Percentiles rank a stretch among this genome's conserved stretches.
phyloP scores from a whole-genome alignment of 805 yeast species.

The Metschnikowia colocasiae region DNA sequence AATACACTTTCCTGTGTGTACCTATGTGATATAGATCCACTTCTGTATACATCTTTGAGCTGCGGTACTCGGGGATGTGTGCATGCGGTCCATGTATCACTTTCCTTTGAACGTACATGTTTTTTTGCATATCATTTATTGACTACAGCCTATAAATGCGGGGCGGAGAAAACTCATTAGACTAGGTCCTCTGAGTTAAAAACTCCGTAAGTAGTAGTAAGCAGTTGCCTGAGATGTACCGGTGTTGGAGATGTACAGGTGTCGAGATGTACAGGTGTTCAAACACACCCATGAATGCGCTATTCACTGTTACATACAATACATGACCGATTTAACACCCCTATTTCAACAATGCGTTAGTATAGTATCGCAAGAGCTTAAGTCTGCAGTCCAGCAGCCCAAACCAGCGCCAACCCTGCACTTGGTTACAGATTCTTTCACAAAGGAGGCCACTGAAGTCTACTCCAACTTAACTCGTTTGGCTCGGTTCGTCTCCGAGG shows the following conservation, averaged over 20 bases:
- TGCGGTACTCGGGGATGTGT: too few species aligned
- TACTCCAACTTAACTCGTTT: constrained; percentile 31
- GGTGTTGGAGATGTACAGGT: background rate
- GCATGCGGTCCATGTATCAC: too few species aligned
- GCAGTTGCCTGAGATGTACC: too few species aligned
- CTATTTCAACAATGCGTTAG: constrained; percentile 45
- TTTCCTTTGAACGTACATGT: too few species aligned
- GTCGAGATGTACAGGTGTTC: background rate
- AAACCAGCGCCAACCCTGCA: constrained; percentile 6
- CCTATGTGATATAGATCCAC: too few species aligned
- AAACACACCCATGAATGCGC: background rate
- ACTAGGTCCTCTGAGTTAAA: too few species aligned
- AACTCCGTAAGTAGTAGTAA: too few species aligned
- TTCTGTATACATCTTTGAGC: too few species aligned
- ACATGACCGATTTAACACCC: constrained; percentile 49
- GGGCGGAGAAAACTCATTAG: too few species aligned
- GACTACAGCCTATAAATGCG: too few species aligned
- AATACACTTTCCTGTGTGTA: too few species aligned
- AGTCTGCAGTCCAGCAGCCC: constrained; percentile 4
- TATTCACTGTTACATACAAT: background rate
- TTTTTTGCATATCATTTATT: too few species aligned
- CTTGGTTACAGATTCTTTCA: constrained; percentile 36
- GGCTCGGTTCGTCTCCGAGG: constrained; percentile 28
- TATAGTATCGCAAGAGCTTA: constrained; percentile 38
- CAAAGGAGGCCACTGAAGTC: constrained; percentile 37